Base-by-base conservation (phyloP, 768 basidiomycete species). In the Suillus subalutaceus region DNA sequence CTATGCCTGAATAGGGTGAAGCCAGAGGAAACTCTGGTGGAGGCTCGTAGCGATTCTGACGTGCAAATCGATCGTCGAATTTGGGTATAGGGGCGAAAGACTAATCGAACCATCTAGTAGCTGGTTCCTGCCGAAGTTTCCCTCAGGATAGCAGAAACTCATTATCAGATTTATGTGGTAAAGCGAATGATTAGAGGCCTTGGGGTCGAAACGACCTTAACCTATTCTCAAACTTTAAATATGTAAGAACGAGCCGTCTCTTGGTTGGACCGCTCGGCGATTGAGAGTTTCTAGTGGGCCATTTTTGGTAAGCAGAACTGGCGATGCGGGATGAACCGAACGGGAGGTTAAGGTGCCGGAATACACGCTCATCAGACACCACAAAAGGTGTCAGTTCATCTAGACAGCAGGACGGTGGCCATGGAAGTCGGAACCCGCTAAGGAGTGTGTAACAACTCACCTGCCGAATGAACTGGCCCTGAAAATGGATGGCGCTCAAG, bases 11-110 rank as follows among this genome's bases (percentile, higher is more conserved):
- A 87, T 89, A 91, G 89, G 89, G 89, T 84, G 88, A 91, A 92
- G 91, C 90, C 91, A 92, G 90, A 90, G 91, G 90, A 92, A 92
- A 93, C 91, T 90, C 90, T 92, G 91, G 90, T 92, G 90, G 90
- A 92, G 89, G 91, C 89, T 90, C 88, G 88, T 90, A 92, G 91
- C 90, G 88, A 89, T 93, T 92, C 91, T 93, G 91, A 92, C 89
- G 89, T 92, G 91, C 91, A 93, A 92, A 92, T 92, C 90, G 88
- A 91, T 92, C 88, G 90, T 92, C 88, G 83, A 90, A 92, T 89
- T 90, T 91, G 90, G 90, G 90, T 91, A 92, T 92, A 92, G 91
- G 91, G 91, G 90, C 88, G 89, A 92, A 92, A 92, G 91, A 92
- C 91, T 90, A 91, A 92, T 93, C 89, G 89, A 92, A 91, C 90